phyloP scores from a whole-genome alignment of 2,329 filamentous ascomycete genomes.

The Paracorniculantispora psalliotae region DNA sequence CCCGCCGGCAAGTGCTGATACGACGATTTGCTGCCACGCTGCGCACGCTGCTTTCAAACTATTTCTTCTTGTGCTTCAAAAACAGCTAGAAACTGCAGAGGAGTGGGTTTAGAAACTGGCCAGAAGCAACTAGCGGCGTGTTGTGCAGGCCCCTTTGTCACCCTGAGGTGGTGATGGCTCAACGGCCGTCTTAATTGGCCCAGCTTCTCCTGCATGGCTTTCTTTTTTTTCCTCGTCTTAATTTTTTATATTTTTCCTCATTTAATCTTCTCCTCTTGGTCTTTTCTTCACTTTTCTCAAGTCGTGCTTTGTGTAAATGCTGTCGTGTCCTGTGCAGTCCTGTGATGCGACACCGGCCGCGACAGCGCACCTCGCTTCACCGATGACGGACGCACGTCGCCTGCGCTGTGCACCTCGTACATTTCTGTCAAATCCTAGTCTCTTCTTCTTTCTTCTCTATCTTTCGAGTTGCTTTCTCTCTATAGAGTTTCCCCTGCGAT shows the following conservation, averaged over 20 bases:
- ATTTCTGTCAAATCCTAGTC: neutral
- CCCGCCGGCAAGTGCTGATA: neutral
- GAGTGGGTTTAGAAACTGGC: neutral
- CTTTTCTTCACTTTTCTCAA: too few relatives aligned
- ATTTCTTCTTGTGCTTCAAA: neutral
- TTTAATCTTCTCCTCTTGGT: too few relatives aligned
- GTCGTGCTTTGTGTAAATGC: too few relatives aligned
- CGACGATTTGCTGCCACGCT: neutral
- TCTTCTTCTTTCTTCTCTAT: neutral
- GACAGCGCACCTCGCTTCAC: neutral
- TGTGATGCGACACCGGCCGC: neutral
- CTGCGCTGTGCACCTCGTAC: neutral
- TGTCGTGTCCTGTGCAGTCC: too few relatives aligned
- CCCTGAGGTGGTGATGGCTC: neutral
- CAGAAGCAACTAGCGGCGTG: neutral
- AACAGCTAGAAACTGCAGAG: neutral
- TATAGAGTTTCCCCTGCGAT: neutral
- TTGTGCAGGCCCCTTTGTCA: neutral
- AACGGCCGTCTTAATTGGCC: neutral
- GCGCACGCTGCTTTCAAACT: too few relatives aligned
- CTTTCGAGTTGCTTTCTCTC: too few relatives aligned
- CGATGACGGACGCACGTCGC: slow-evolving; percentile 8
- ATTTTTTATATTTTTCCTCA: too few relatives aligned
- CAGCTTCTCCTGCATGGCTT: neutral
- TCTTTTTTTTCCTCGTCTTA: neutral